A percentile compares a stretch with the other conserved stretches of the same genome.
Conservation (phyloP, 2,329 filamentous ascomycete species). For the Claviceps monticola region DNA sequence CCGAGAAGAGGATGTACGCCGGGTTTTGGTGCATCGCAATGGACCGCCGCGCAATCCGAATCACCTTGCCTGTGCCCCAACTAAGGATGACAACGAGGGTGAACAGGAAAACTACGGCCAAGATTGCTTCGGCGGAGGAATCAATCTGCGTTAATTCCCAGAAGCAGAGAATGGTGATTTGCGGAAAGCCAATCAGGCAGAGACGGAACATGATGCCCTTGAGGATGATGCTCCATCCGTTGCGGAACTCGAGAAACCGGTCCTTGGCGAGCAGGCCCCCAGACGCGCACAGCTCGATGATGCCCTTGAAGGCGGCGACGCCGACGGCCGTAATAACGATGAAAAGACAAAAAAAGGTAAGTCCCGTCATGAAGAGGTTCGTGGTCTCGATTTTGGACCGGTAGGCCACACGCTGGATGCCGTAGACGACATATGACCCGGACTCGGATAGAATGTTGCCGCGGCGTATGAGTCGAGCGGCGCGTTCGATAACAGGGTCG, state of each 20-base stretch:
- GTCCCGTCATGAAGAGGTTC: constrained; percentile 83
- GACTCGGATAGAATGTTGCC: constrained; percentile 34
- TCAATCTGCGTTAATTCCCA: constrained; percentile 85
- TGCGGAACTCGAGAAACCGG: constrained; percentile 83
- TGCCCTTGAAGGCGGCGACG: constrained; percentile 65
- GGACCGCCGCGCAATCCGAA: constrained; percentile 73
- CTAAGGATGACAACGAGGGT: constrained; percentile 61
- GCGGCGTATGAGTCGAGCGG: constrained; percentile 24
- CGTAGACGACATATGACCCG: constrained; percentile 51
- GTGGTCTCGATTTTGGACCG: constrained; percentile 69
- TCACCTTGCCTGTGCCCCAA: constrained; percentile 81
- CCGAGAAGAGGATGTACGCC: constrained; percentile 89
- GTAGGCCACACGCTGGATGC: constrained; percentile 83
- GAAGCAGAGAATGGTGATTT: constrained; percentile 77
- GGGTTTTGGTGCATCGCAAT: constrained; percentile 50
- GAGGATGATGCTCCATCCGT: constrained; percentile 79
- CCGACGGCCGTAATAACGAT: constrained; percentile 58
- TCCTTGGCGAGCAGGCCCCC: constrained; percentile 65
- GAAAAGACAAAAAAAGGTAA: constrained; percentile 79
- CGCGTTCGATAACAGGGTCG: constrained; percentile 22
- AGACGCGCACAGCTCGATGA: constrained; percentile 62
- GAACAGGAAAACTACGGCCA: constrained; percentile 77
- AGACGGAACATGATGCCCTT: constrained; percentile 89
- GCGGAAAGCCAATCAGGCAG: constrained; percentile 78
- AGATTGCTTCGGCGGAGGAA: constrained; percentile 71